phyloP scores from a whole-genome alignment of 371 early-diverging fungal species.

The Globomyces sp. region DNA sequence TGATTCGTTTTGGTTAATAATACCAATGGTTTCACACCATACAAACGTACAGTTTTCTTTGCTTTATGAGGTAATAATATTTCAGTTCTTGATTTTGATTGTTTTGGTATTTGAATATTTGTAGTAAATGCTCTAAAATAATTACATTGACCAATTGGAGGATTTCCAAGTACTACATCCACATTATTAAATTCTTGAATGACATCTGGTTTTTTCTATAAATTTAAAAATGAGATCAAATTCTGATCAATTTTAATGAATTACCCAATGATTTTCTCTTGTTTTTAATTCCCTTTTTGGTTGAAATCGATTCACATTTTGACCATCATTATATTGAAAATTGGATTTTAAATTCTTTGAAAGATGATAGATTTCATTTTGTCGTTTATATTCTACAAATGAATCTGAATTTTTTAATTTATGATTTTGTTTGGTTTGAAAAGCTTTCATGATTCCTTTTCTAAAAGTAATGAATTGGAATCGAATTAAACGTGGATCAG shows the following conservation, averaged over 20 bases:
- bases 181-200: conserved; percentile 3
- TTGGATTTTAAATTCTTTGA: no score
- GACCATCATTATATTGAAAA: no score
- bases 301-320: no score
- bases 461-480: no score
- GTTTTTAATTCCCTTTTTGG: background rate
- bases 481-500: no score
- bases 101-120: background rate
- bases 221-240: background rate
- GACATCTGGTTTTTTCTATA: background rate
- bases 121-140: conserved; percentile 7
- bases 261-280: conserved; percentile 9
- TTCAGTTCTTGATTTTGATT: background rate
- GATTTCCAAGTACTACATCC: background rate
- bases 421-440: no score
- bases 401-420: no score
- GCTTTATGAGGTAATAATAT: background rate
- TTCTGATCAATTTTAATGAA: no score
- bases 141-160: background rate
- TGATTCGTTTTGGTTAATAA: background rate
- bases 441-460: no score
- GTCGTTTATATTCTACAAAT: no score
- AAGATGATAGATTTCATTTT: no score
- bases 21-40: background rate
- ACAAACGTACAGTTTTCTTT: background rate